Conservation (phyloP, 2,329 filamentous ascomycete genomes). For the Tolypocladium cylindrosporum region DNA sequence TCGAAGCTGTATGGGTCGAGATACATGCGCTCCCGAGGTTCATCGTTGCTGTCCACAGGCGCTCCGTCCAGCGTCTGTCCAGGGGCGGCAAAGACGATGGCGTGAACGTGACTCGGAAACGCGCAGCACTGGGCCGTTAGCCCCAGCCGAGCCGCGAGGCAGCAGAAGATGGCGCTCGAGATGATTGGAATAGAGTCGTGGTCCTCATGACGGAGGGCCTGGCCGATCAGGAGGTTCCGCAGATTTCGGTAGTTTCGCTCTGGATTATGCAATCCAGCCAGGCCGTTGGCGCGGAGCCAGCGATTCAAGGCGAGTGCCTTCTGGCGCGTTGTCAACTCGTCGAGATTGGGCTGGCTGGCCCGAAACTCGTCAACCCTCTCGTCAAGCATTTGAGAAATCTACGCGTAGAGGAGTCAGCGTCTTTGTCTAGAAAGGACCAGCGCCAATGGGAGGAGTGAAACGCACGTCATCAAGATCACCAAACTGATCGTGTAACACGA, state of each 20-base stretch:
- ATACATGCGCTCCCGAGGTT: slow-evolving; percentile 50
- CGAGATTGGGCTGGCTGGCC: slow-evolving; percentile 39
- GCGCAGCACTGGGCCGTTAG: slow-evolving; percentile 70
- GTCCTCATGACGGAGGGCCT: slow-evolving; percentile 60
- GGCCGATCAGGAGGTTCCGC: slow-evolving; percentile 78
- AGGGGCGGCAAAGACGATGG: slow-evolving; percentile 55
- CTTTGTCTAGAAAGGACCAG: background rate
- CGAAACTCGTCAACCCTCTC: slow-evolving; percentile 48
- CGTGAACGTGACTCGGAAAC: slow-evolving; percentile 79
- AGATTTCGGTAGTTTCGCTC: slow-evolving; percentile 65
- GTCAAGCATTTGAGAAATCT: slow-evolving; percentile 59
- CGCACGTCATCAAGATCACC: slow-evolving; percentile 67
- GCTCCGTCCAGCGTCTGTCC: slow-evolving; percentile 51
- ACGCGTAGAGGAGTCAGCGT: slow-evolving; percentile 3
- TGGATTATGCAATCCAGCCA: slow-evolving; percentile 59
- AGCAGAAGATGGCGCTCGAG: slow-evolving; percentile 78
- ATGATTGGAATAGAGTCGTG: slow-evolving; percentile 81
- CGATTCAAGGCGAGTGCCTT: slow-evolving; percentile 58
- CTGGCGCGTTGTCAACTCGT: slow-evolving; percentile 48
- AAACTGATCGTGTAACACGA: slow-evolving; percentile 62
- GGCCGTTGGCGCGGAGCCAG: slow-evolving; percentile 58
- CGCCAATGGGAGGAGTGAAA: slow-evolving; percentile 1
- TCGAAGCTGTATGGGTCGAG: slow-evolving; percentile 71
- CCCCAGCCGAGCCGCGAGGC: slow-evolving; percentile 63
- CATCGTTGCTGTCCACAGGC: slow-evolving; percentile 25